phyloP scores from a whole-genome alignment of 441 rosid genomes.

The Erodium trifolium region DNA sequence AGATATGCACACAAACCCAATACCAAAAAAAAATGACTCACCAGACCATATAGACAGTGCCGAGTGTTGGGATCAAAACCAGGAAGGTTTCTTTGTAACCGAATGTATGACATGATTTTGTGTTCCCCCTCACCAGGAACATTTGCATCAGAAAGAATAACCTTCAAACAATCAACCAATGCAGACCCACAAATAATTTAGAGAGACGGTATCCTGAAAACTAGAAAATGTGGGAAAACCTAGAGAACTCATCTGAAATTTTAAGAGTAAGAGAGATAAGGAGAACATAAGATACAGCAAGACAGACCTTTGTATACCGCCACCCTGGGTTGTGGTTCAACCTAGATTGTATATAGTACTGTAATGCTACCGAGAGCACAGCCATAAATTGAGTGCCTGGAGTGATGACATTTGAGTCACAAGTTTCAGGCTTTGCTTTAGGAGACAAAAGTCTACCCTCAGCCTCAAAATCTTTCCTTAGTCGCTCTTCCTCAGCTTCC shows the following conservation, averaged over 20 bases:
- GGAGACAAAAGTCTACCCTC: conserved; percentile 49
- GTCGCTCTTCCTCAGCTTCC: conserved; percentile 92
- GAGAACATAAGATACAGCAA: conserved; percentile 15
- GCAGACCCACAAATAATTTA: conserved; percentile 51
- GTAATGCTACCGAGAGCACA: conserved; percentile 75
- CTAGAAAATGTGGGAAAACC: conserved; percentile 27
- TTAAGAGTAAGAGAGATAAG: conserved; percentile 22
- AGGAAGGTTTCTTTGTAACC: conserved; percentile 68
- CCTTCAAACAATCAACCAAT: conserved; percentile 72
- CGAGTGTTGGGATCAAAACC: conserved; percentile 87
- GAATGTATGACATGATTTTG: conserved; percentile 89
- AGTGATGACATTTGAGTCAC: conserved; percentile 91
- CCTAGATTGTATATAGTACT: conserved; percentile 76
- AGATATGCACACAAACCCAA: conserved; percentile 7
- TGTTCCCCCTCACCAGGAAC: conserved; percentile 99
- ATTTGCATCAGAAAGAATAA: conserved; percentile 93
- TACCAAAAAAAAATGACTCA: conserved; percentile 28
- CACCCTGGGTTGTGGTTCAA: conserved; percentile 77
- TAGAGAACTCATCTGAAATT: conserved; percentile 37
- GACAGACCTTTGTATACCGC: conserved; percentile 68
- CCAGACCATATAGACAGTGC: conserved; percentile 91
- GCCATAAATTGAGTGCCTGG: conserved; percentile 97
- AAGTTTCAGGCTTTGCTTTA: conserved; percentile 68
- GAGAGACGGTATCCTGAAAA: conserved; percentile 39
- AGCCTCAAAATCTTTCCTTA: conserved; percentile 69